Conservation (phyloP, 345 rosid genomes). For the Odontarrhena argentea region DNA sequence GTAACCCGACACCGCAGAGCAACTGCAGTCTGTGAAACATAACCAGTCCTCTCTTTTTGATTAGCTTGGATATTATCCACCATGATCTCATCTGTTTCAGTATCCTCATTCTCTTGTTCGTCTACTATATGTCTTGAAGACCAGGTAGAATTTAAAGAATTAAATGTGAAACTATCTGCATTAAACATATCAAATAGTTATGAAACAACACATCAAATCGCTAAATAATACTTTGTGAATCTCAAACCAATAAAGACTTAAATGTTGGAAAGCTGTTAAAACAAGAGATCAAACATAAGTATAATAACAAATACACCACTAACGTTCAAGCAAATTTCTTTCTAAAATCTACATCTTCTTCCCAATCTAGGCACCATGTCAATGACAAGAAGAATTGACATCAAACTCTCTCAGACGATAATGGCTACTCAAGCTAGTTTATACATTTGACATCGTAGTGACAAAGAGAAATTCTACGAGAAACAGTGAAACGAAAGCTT, state of each 20-base stretch:
- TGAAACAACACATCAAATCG: neutral
- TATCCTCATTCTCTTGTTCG: conserved; percentile 52
- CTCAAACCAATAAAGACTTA: conserved; percentile 8
- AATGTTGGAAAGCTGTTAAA: conserved; percentile 1
- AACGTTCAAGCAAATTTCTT: neutral
- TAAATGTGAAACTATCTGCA: conserved; percentile 46
- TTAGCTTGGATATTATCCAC: conserved; percentile 41
- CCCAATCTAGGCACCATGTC: conserved; percentile 6
- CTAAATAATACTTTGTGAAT: neutral
- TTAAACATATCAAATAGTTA: neutral
- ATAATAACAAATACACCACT: conserved; percentile 1
- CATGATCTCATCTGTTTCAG: conserved; percentile 47
- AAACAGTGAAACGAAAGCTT: conserved; percentile 23
- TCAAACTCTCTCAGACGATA: conserved; percentile 10
- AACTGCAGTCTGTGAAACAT: conserved; percentile 83
- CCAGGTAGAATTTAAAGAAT: conserved; percentile 52
- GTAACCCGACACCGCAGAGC: conserved; percentile 80
- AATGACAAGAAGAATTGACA: neutral
- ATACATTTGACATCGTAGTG: neutral
- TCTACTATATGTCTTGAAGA: conserved; percentile 47
- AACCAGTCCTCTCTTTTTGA: conserved; percentile 52
- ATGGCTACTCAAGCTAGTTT: neutral
- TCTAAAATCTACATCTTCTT: neutral
- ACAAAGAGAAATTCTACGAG: no score
- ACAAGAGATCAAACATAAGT: neutral